Evolutionary conservation across 1,284 basidiomycete genomes (phyloP), one percentile per base, ranked within the genome.

Genomic region (Trichosporon sp.): DNA sequence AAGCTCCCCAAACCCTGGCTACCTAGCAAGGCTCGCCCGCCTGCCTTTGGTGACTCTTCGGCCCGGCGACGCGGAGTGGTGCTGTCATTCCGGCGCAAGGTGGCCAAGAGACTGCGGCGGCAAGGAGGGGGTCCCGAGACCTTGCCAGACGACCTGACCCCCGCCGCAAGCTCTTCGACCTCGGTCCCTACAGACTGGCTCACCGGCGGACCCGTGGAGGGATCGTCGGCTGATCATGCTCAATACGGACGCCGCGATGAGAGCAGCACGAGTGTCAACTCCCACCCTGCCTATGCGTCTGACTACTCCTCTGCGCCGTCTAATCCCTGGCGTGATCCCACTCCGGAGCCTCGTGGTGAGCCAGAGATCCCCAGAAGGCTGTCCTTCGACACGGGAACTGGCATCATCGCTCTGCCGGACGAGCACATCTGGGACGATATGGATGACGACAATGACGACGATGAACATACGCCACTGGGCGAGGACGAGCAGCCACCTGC

Each of bases 1-100:
- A 85, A 89, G 2, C 84, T 96, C 0, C 94, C 93, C 0, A 86
- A 89, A 66, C 93, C 93, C 0, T 96, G 93, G 93, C 84, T 96
- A 1, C 94, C 93, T 0, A 79, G 91, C 58, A 90, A 89, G 87
- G 88, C 1, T 86, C 91, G 77, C 85, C 85, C 68, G 0, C 59
- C 63, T 5, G 65, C 68, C 1, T 75, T 76, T 40, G 73, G 75
- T 0, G 76, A 76, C 60, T 66, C 69, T 85, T 89, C 73, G 76
- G 84, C 62, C 72, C 66, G 70, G 23, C 68, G 73, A 2, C 67
- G 74, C 36, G 73, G 75, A 1, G 68, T 77, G 0, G 75, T 78
- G 0, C 60, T 77, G 82, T 74, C 70, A 62, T 65, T 75, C 56
- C 65, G 75, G 8, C 63, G 73, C 29, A 78, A 76, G 64, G 65